phyloP scores from a whole-genome alignment of 2,329 filamentous ascomycete species.

The Ceratocystis papillata region DNA sequence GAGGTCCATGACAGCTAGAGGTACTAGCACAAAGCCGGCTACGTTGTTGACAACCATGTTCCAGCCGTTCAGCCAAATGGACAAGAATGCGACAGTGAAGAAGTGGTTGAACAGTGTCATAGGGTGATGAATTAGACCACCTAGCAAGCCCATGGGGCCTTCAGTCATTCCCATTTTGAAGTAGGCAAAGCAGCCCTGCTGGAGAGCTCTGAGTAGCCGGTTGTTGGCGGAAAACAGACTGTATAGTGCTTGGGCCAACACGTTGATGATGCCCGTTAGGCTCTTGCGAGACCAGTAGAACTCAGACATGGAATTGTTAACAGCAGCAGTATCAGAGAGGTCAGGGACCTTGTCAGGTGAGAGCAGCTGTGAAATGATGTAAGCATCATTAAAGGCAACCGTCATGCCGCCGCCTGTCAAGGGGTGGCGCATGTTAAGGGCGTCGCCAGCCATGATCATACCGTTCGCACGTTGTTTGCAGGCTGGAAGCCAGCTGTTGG shows the following conservation, averaged over 20 bases:
- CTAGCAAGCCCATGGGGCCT: conserved; percentile 71
- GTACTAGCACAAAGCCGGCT: conserved; percentile 47
- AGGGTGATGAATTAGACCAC: conserved; percentile 68
- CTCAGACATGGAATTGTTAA: conserved; percentile 55
- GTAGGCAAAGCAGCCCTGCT: conserved; percentile 85
- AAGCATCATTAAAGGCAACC: conserved; percentile 85
- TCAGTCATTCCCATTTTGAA: conserved; percentile 68
- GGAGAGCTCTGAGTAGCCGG: conserved; percentile 63
- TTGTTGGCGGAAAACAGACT: conserved; percentile 79
- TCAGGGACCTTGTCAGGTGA: conserved; percentile 56
- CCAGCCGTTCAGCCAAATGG: conserved; percentile 56
- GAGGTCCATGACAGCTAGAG: conserved; percentile 54
- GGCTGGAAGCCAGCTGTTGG: conserved; percentile 85
- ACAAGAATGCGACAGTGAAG: conserved; percentile 81
- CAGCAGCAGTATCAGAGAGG: conserved; percentile 54
- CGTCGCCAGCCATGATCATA: conserved; percentile 79
- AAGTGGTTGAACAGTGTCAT: conserved; percentile 80
- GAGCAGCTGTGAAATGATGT: conserved; percentile 64
- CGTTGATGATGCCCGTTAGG: conserved; percentile 83
- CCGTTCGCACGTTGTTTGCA: conserved; percentile 47
- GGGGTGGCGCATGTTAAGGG: conserved; percentile 98
- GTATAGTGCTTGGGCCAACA: conserved; percentile 92
- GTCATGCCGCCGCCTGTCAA: conserved; percentile 97
- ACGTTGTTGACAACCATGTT: conserved; percentile 36
- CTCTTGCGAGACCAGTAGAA: conserved; percentile 86